Base-by-base conservation (phyloP, 1,139 yeast genomes). In the Geotrichum histeridarum region DNA sequence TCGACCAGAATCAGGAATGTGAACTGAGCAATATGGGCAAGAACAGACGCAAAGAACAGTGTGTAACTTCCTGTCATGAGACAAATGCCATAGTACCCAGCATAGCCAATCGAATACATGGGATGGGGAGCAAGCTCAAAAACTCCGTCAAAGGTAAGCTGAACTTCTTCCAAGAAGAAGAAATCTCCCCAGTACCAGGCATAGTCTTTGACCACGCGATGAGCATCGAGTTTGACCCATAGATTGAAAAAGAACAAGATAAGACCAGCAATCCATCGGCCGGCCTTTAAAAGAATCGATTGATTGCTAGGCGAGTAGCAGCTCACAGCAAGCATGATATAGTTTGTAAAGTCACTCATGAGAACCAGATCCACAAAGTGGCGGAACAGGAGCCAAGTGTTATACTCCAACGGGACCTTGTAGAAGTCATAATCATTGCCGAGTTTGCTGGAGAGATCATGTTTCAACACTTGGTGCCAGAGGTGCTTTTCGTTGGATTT, bases 181-280 rank as follows among this genome's bases (percentile, higher is more conserved):
- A 88, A 88, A 69, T 88, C 96, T 36, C 96, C 96, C 96, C 96
- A 88, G 70, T 88, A 88, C 96, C 96, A 88, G 11, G 96, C 96
- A 67, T 84, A 89, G 69, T 88, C 96, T 67, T 88, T 87, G 55
- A 88, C 91, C 27, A 89, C 91, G 61, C 90, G 80, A 68, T 88
- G 96, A 39, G 96, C 96, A 69, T 88, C 93, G n/a, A 87, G 74
- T 67, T 88, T 88, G 50, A 88, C 95, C 94, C 95, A 87, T 46
- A 85, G 75, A 66, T 87, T 87, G 73, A 88, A 87, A 48, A 84
- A 61, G 56, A 86, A 79, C 61, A 88, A 76, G 8, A 63, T 60
- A 30, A 71, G 59, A n/a, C 78, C 78, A 4, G 73, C 72, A 9
- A 60, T 43, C 75, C 76, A 73, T 53, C 78, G 63, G 44, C 72